These are phyloP conservation scores for Boletus huronensis DNA, from an alignment of 768 basidiomycete species.

Conservation along the genomic window DNA sequence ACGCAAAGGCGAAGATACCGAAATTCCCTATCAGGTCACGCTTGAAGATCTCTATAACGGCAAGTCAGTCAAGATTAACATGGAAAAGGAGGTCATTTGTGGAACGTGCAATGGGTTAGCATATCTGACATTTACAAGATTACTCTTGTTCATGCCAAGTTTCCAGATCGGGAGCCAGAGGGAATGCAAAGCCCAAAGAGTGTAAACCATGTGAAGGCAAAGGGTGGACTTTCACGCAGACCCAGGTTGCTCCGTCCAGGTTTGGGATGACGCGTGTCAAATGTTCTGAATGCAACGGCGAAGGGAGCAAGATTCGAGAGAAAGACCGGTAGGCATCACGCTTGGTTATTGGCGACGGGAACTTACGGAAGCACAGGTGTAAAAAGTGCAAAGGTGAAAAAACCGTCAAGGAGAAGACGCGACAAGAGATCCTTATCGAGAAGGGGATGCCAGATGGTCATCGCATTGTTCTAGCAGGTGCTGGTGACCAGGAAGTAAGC, in stretches of 20 bases:
- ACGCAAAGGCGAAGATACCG: conserved; percentile 66
- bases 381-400: conserved; percentile 93
- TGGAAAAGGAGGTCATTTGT: conserved; percentile 85
- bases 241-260: conserved; percentile 47
- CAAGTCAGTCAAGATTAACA: conserved; percentile 81
- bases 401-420: conserved; percentile 82
- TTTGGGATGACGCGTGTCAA: conserved; percentile 50
- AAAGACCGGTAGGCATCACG: conserved; percentile 65
- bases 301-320: conserved; percentile 70
- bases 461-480: conserved; percentile 84
- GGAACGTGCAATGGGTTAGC: conserved; percentile 73
- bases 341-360: not conserved
- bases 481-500: conserved; percentile 84
- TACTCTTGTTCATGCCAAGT: conserved; percentile 1
- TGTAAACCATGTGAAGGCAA: conserved; percentile 83
- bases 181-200: conserved; percentile 77
- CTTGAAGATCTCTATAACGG: conserved; percentile 93
- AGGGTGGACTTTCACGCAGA: conserved; percentile 65
- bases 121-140: not conserved
- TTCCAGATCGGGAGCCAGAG: conserved; percentile 73
- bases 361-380: conserved; percentile 52
- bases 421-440: conserved; percentile 83
- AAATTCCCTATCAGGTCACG: conserved; percentile 78
- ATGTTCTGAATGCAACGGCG: conserved; percentile 70
- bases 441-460: conserved; percentile 83